Evolutionary conservation across 257 asterid species (phyloP).

Genomic region (Pogostemon cablin): DNA sequence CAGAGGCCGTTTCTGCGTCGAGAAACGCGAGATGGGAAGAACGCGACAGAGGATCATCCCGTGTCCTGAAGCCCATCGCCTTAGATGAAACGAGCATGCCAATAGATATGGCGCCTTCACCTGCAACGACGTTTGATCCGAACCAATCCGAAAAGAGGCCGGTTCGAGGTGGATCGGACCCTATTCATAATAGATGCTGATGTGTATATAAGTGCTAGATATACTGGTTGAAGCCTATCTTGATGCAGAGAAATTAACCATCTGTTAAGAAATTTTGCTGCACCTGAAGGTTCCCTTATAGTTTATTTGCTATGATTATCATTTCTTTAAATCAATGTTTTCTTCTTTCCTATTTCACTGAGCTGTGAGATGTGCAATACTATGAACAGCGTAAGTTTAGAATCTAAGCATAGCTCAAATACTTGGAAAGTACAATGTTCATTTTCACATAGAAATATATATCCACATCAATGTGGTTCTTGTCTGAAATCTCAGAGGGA

Average conservation of each 20-base stretch:
- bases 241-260: conserved; percentile 20
- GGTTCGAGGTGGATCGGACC: conserved; percentile 77
- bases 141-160: conserved; percentile 66
- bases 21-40: conserved; percentile 48
- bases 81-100: conserved; percentile 42
- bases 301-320: conserved; percentile 33
- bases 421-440: conserved; percentile 22
- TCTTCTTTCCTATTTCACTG: conserved; percentile 2
- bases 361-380: conserved; percentile 22
- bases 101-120: conserved; percentile 56
- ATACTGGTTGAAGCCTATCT: conserved; percentile 33
- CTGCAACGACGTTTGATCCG: conserved; percentile 58
- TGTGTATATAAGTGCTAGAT: conserved; percentile 34
- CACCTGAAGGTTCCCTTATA: conserved; percentile 31
- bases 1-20: conserved; percentile 47
- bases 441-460: conserved; percentile 19
- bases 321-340: conserved; percentile 34
- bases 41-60: conserved; percentile 42
- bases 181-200: conserved; percentile 80
- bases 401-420: conserved; percentile 33
- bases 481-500: no score
- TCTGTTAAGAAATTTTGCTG: conserved; percentile 33
- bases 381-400: conserved; percentile 34
- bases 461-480: neutral
- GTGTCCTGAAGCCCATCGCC: conserved; percentile 37